Percentiles rank a stretch among this genome's conserved stretches.
Evolutionary conservation across 176 grass and related monocot species (phyloP).

Genomic region (Eragrostis nindensis): DNA sequence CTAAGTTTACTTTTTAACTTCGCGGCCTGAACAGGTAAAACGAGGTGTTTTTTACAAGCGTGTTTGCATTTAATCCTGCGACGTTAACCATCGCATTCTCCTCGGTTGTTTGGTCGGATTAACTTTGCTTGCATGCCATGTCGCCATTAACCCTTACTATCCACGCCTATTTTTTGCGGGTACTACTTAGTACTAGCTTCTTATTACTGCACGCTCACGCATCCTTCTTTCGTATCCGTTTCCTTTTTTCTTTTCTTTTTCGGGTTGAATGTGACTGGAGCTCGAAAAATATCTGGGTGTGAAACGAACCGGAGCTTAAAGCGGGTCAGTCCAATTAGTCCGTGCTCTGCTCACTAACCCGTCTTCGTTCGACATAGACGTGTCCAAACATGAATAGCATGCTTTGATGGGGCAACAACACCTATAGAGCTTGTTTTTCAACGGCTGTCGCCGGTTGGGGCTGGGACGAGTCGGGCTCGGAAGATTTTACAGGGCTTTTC

Average conservation of each 20-base stretch:
- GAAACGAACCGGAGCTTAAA: constrained; percentile 33
- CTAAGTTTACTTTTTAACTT: too few relatives aligned
- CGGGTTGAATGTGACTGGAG: neutral
- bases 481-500: neutral
- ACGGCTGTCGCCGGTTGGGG: constrained; percentile 2
- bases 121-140: constrained; percentile 3
- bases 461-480: neutral
- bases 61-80: neutral
- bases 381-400: neutral
- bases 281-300: constrained; percentile 33
- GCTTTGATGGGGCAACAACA: neutral
- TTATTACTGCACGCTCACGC: constrained; percentile 8
- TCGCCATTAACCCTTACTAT: neutral
- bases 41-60: too few relatives aligned
- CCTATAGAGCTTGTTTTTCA: constrained; percentile 1
- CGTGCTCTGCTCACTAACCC: neutral
- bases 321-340: neutral
- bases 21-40: neutral
- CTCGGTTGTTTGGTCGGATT: neutral
- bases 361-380: neutral
- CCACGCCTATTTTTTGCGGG: too few relatives aligned
- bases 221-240: neutral
- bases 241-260: neutral
- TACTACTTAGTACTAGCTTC: neutral
- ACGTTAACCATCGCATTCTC: neutral